phyloP scores from a whole-genome alignment of 2,329 filamentous ascomycete genomes.

The Fusarium sp. region DNA sequence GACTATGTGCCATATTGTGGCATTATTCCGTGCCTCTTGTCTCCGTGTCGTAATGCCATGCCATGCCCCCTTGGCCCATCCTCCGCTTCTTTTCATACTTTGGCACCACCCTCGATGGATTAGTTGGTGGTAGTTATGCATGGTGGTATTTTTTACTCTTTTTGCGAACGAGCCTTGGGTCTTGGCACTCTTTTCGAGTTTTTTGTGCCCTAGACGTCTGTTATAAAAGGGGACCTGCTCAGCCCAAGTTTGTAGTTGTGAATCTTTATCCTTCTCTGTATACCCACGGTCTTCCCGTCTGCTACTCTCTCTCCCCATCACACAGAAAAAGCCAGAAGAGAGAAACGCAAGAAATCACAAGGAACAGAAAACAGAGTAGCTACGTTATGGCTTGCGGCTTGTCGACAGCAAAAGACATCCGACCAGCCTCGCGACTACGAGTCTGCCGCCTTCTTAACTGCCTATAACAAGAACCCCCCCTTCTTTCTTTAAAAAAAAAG shows the following conservation, averaged over 20 bases:
- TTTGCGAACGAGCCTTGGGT: slow-evolving; percentile 4
- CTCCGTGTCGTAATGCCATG: slow-evolving; percentile 19
- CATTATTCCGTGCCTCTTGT: slow-evolving; percentile 8
- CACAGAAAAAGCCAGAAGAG: slow-evolving; percentile 4
- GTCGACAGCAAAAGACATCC: slow-evolving; percentile 39
- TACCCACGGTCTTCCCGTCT: slow-evolving; percentile 6
- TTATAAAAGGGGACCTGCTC: slow-evolving; percentile 33
- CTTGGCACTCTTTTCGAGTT: slow-evolving; percentile 23
- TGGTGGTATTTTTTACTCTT: slow-evolving; percentile 13
- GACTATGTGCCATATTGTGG: not conserved
- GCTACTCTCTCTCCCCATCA: not conserved
- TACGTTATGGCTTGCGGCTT: slow-evolving; percentile 43
- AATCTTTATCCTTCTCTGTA: slow-evolving; percentile 21
- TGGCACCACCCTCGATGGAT: slow-evolving; percentile 31
- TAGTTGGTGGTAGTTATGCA: slow-evolving; percentile 20
- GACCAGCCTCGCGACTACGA: slow-evolving; percentile 40
- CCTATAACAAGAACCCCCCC: slow-evolving; percentile 33
- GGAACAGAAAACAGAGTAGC: slow-evolving; percentile 16
- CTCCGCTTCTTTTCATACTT: slow-evolving; percentile 19
- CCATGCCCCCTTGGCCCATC: slow-evolving; percentile 11
- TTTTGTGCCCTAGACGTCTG: slow-evolving; percentile 12
- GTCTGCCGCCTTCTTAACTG: slow-evolving; percentile 43
- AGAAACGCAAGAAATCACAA: slow-evolving; percentile 2
- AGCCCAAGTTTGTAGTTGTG: slow-evolving; percentile 11
- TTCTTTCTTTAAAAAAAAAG: not conserved